Evolutionary conservation across 768 basidiomycete genomes (phyloP), one percentile per base, ranked within the genome.

Genomic region (Neoboletus brunneissimus): DNA sequence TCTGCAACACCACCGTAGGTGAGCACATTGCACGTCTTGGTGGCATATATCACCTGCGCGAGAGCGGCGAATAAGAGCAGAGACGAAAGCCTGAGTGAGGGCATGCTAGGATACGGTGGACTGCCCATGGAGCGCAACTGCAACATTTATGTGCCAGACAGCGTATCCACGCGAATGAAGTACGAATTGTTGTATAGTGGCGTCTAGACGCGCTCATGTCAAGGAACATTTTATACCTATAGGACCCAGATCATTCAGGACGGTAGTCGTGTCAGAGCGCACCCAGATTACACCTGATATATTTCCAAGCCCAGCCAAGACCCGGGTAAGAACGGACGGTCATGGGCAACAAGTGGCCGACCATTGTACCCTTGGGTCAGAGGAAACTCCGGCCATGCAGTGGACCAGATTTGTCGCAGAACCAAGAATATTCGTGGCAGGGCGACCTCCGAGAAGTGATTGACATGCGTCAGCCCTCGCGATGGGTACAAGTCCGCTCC

Each of bases 11-110:
- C 64, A n/a, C 54, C 48, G 1, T 50, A 62, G 48, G 13, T 2
- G 2, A 50, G 51, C 18, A 58, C 51, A 37, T 58, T 58, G 52
- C 62, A 57, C 13, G 46, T 61, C 15, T 13, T 64, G 42, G 32
- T 41, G 2, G 48, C 50, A 22, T 23, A 42, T 20, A 23, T 48
- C 23, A 34, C 48, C 1, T 48, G 51, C 8, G 23, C 20, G 15
- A 35, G 2, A 34, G 29, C 15, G 16, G 43, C 15, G 25, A 63
- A 48, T 13, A 53, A 29, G 15, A 63, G n/a, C 18, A 55, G 42
- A 16, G 25, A 43, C n/a, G 18, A 54, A 22, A 22, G 41, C 10
- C 3, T 31, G 48, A 52, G 38, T 11, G 16, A n/a, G 27, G 0
- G 22, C 41, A 64, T 57, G 22, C 16, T 27, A 16, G 22, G 40